Evolutionary conservation across 2,329 filamentous ascomycete genomes (phyloP).

Genomic region (Rutstroemia sydowiana): DNA sequence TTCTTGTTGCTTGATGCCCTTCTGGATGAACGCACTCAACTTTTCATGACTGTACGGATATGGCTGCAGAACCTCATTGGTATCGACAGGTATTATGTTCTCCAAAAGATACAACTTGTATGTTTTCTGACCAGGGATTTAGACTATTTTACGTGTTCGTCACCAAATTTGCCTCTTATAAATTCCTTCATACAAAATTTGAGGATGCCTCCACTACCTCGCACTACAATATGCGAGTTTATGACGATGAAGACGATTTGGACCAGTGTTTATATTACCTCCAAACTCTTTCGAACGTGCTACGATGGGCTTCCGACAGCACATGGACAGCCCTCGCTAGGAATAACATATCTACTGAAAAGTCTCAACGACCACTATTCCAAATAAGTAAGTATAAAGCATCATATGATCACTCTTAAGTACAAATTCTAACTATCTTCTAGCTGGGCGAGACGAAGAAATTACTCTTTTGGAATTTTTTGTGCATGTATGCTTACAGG

Average conservation of each 20-base stretch:
- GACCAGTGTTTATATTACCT: constrained; percentile 75
- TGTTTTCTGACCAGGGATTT: constrained; percentile 17
- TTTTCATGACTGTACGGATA: constrained; percentile 67
- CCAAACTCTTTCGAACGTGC: constrained; percentile 63
- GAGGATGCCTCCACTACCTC: constrained; percentile 16
- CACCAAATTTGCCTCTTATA: constrained; percentile 47
- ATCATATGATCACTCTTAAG: background rate
- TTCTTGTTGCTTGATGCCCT: constrained; percentile 77
- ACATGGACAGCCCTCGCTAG: constrained; percentile 66
- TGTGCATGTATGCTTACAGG: constrained; percentile 56
- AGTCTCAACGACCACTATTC: constrained; percentile 38
- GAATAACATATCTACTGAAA: constrained; percentile 44
- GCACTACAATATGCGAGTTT: constrained; percentile 27
- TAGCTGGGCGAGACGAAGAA: constrained; percentile 48
- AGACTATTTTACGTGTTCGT: constrained; percentile 57
- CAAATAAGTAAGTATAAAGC: constrained; percentile 41
- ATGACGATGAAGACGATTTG: constrained; percentile 57
- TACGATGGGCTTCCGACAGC: constrained; percentile 59
- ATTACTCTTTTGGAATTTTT: constrained; percentile 62
- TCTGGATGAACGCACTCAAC: constrained; percentile 61
- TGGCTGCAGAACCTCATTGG: constrained; percentile 69
- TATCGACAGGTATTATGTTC: constrained; percentile 52
- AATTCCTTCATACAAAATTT: constrained; percentile 39
- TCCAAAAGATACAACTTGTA: background rate
- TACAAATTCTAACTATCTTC: constrained; percentile 13